Percentiles rank a stretch among this genome's conserved stretches.
Conservation (phyloP, 1,284 basidiomycete genomes). For the Vanrija sp. region DNA sequence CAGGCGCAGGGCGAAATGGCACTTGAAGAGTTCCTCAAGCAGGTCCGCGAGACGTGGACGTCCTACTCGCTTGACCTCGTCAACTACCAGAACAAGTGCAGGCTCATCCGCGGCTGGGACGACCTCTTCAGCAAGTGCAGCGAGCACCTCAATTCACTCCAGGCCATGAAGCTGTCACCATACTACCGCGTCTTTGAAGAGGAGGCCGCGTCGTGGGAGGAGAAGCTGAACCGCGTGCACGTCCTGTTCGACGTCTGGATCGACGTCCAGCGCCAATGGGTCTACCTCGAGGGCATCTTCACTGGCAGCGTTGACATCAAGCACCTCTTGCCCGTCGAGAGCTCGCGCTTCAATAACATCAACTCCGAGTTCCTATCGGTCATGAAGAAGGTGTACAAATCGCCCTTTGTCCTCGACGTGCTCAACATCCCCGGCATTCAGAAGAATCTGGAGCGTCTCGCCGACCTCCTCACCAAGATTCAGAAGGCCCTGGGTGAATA, state of each 20-base stretch:
- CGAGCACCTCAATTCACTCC: constrained; percentile 91
- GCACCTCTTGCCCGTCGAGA: constrained; percentile 95
- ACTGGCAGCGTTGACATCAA: constrained; percentile 98
- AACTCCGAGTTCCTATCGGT: constrained; percentile 96
- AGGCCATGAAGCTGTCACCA: constrained; percentile 94
- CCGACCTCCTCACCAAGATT: constrained; percentile 94
- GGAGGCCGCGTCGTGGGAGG: constrained; percentile 89
- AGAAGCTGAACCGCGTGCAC: constrained; percentile 89
- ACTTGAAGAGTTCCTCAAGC: constrained; percentile 86
- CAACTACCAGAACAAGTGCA: constrained; percentile 98
- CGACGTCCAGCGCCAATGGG: constrained; percentile 99
- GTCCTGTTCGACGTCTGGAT: constrained; percentile 99
- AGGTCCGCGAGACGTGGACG: constrained; percentile 96
- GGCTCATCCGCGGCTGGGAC: constrained; percentile 96
- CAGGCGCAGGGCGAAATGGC: constrained; percentile 99
- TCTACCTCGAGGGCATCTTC: constrained; percentile 98
- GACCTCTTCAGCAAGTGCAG: constrained; percentile 94
- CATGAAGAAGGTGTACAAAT: constrained; percentile 99
- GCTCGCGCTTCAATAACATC: constrained; percentile 95
- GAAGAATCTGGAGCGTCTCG: constrained; percentile 93
- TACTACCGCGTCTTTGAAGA: constrained; percentile 97
- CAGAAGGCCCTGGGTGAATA: constrained; percentile 99
- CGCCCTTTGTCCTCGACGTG: constrained; percentile 93
- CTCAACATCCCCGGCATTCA: constrained; percentile 94
- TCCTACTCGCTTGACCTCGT: constrained; percentile 93